Evolutionary conservation across 1,139 yeast genomes (phyloP), one percentile per base, ranked within the genome.

Genomic region (Lodderomyces orthopsilosis): DNA sequence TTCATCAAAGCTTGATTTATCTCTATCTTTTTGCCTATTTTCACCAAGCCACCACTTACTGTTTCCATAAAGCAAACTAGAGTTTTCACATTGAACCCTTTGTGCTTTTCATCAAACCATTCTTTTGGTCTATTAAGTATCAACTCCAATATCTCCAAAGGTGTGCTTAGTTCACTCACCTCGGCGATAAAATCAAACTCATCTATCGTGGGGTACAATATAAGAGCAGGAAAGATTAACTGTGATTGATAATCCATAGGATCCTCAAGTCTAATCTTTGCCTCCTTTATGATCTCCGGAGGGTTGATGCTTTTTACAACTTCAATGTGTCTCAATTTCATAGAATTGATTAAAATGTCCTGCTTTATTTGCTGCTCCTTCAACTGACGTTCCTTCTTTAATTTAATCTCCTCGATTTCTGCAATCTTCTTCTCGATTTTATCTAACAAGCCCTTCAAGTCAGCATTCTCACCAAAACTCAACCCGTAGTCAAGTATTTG

Each of bases 31-130:
- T 84, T 86, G 34, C 96, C 96, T 1, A 87, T 80, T 62, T 88
- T 89, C 35, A 91, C 82, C 47, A 93, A 70, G 0, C 98, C 98
- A 35, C 96, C 97, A 2, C 81, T 58, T 35, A 67, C 74, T 0
- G 97, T 89, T 61, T 89, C 97, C 80, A 88, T 82, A 59, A 74
- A 91, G 17, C 85, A 84, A 44, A 85, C 85, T 30, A 91, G 66
- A 45, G 76, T 77, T 52, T 76, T 78, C 4, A 79, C 66, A 1
- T 71, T 63, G 57, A 89, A 89, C 47, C 82, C 70, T 41, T 64
- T 62, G 56, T 83, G 89, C 49, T 75, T 78, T 4, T 81, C 82
- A 45, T 79, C 80, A 57, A 84, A 87, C 85, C 90, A 90, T 41
- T 78, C 79, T 8, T 76, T 77, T 2, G 93, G 89, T 53, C 89